Evolutionary conservation across 768 basidiomycete species (phyloP).

Genomic region (Boletus rubescentipes): DNA sequence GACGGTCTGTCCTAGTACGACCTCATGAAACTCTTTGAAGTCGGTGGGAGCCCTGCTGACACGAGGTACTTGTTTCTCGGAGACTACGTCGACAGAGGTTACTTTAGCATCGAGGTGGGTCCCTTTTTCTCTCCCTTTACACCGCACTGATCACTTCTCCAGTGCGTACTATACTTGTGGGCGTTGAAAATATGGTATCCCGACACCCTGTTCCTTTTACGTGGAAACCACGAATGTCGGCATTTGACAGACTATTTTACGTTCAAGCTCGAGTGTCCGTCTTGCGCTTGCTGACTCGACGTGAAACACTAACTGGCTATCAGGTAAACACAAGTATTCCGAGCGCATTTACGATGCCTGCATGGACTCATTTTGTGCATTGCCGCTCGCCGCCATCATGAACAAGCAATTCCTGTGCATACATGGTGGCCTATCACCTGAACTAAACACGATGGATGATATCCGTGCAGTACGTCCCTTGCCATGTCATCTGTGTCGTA

Average conservation of each 20-base stretch:
- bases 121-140: background rate
- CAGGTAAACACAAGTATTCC: constrained; percentile 99
- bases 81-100: constrained; percentile 92
- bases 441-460: constrained; percentile 93
- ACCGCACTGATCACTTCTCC: constrained; percentile 2
- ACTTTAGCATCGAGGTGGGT: constrained; percentile 87
- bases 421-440: constrained; percentile 95
- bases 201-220: constrained; percentile 91
- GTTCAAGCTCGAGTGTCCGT: constrained; percentile 96
- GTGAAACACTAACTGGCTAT: constrained; percentile 5
- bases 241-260: constrained; percentile 99
- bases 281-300: background rate
- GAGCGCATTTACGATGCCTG: constrained; percentile 95
- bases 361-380: constrained; percentile 95
- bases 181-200: constrained; percentile 99
- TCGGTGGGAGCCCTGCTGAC: constrained; percentile 91
- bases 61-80: constrained; percentile 91
- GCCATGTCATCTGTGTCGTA: background rate
- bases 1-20: constrained; percentile 59
- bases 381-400: constrained; percentile 97
- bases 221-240: constrained; percentile 98
- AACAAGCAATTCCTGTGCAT: constrained; percentile 99
- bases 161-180: constrained; percentile 99
- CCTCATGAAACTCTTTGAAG: constrained; percentile 93
- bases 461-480: constrained; percentile 67